A percentile compares a stretch with the other conserved stretches of the same genome.
Conservation (phyloP, 169 alveolate species). For the Plasmodium falciparum region DNA sequence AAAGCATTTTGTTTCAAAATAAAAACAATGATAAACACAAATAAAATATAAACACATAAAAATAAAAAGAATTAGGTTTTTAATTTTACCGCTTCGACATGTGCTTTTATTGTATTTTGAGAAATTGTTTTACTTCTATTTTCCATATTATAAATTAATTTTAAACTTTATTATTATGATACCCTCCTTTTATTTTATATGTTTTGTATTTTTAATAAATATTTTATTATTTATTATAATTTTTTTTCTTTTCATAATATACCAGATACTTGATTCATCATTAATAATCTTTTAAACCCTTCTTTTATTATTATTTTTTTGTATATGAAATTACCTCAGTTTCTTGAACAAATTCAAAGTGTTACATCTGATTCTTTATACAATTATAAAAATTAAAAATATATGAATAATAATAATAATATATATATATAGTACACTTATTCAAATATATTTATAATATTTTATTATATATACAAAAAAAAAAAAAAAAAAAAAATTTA, state of each 20-base stretch:
- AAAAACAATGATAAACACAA: constrained; percentile 1
- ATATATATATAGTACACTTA: neutral
- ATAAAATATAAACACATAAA: neutral
- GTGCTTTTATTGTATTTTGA: constrained; percentile 46
- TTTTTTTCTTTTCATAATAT: constrained; percentile 10
- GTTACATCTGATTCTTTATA: constrained; percentile 65
- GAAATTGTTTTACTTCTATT: constrained; percentile 19
- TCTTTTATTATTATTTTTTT: too few relatives aligned
- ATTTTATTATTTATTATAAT: neutral
- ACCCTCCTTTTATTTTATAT: too few relatives aligned
- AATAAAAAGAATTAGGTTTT: neutral
- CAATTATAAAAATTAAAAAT: constrained; percentile 8
- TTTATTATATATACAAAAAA: neutral
- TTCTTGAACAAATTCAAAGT: constrained; percentile 63
- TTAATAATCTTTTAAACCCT: neutral
- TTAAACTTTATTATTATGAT: neutral
- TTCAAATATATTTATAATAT: constrained; percentile 1
- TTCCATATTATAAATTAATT: constrained; percentile 20
- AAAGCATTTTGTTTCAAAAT: neutral
- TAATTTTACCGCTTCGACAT: constrained; percentile 67
- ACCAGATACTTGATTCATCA: constrained; percentile 3
- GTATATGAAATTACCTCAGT: constrained; percentile 17
- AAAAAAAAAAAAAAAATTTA: neutral
- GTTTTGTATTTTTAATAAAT: neutral
- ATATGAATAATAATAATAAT: neutral